A percentile compares a stretch with the other conserved stretches of the same genome.
These are phyloP conservation scores for Zymoseptoria tritici DNA, from an alignment of 2,329 filamentous ascomycete genomes.

Conservation along the genomic window DNA sequence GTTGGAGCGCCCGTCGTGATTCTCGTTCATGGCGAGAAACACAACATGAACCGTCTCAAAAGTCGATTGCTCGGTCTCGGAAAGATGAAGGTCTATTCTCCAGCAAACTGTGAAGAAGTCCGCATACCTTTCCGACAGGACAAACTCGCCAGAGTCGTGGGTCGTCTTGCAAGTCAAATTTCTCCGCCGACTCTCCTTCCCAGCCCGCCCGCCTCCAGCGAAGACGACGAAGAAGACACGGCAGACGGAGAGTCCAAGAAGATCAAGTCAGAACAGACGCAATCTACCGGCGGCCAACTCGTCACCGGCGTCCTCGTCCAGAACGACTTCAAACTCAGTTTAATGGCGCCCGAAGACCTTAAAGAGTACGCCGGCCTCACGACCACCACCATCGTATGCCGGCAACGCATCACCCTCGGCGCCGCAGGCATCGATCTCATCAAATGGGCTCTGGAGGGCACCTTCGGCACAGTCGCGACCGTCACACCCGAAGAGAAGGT, in stretches of 20 bases:
- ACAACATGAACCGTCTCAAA: constrained; percentile 96
- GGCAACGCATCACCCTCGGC: constrained; percentile 78
- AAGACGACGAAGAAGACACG: constrained; percentile 33
- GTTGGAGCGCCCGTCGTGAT: constrained; percentile 90
- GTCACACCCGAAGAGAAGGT: constrained; percentile 16
- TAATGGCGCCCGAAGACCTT: constrained; percentile 95
- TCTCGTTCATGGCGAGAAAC: constrained; percentile 90
- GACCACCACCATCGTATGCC: constrained; percentile 88
- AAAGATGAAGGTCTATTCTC: constrained; percentile 82
- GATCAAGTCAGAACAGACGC: constrained; percentile 41
- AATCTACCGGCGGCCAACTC: constrained; percentile 44
- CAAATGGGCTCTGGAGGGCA: constrained; percentile 87
- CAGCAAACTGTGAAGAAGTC: constrained; percentile 89
- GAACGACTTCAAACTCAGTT: constrained; percentile 92
- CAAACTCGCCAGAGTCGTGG: constrained; percentile 93
- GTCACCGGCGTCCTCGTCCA: constrained; percentile 90
- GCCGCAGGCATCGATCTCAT: constrained; percentile 88
- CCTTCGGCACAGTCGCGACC: constrained; percentile 70
- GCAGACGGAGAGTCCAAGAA: constrained; percentile 20
- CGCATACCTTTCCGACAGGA: constrained; percentile 92
- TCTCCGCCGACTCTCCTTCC: constrained; percentile 51
- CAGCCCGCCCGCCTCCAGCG: constrained; percentile 30
- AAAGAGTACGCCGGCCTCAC: constrained; percentile 95
- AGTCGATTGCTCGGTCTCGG: constrained; percentile 93
- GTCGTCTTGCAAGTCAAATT: constrained; percentile 71